These are phyloP conservation scores for Amyloporia xantha DNA, from an alignment of 768 basidiomycete genomes.

Conservation along the genomic window DNA sequence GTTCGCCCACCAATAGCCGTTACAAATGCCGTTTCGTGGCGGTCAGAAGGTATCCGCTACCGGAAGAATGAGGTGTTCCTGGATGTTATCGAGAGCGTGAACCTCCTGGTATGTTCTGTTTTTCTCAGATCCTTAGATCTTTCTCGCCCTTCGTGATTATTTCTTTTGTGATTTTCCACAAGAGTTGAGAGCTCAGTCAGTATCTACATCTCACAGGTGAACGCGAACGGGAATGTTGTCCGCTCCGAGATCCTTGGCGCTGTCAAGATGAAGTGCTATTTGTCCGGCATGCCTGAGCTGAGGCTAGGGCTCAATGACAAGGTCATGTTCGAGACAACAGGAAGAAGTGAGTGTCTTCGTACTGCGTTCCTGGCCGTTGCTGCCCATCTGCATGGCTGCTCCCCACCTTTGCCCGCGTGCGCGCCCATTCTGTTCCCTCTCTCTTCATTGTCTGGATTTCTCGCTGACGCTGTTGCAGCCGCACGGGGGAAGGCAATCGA, in stretches of 20 bases:
- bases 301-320: constrained; percentile 96
- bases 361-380: no score
- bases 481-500: constrained; percentile 96
- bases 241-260: constrained; percentile 97
- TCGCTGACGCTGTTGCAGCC: no score
- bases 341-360: constrained; percentile 61
- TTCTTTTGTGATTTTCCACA: background rate
- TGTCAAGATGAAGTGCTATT: constrained; percentile 99
- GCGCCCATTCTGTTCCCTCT: no score
- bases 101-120: constrained; percentile 64
- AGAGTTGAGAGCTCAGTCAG: background rate
- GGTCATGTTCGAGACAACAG: constrained; percentile 98
- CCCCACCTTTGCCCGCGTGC: background rate
- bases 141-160: no score
- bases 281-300: constrained; percentile 99
- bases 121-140: no score
- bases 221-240: constrained; percentile 94
- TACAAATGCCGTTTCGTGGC: constrained; percentile 97
- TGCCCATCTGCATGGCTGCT: background rate
- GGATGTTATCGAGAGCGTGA: constrained; percentile 97
- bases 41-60: constrained; percentile 95
- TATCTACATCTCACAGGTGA: constrained; percentile 52
- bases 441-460: background rate
- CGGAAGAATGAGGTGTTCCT: constrained; percentile 99
- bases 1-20: constrained; percentile 93